Conservation (phyloP, 805 yeast genomes). For the Danielia oregonensis region DNA sequence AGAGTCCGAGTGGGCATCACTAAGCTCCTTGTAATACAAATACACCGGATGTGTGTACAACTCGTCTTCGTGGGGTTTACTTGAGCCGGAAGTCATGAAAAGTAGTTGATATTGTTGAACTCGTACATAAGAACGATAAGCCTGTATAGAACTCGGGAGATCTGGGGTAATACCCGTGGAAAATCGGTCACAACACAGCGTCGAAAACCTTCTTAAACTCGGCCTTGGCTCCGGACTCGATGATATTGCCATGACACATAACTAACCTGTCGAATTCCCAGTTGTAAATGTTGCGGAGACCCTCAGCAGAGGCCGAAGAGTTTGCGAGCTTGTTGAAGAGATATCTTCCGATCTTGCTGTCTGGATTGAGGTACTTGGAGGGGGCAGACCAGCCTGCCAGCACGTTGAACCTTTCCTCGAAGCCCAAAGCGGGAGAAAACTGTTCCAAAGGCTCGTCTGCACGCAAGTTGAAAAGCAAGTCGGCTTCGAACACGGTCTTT, state of each 20-base stretch:
- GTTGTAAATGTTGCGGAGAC: conserved; percentile 17
- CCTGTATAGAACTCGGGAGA: too few species aligned
- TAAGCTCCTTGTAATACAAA: conserved; percentile 9
- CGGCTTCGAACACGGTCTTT: conserved; percentile 55
- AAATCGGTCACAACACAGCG: not conserved
- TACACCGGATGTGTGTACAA: conserved; percentile 12
- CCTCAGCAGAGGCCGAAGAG: conserved; percentile 8
- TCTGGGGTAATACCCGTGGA: too few species aligned
- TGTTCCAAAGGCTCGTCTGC: conserved; percentile 43
- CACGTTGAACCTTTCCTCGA: conserved; percentile 37
- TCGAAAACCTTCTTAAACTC: conserved; percentile 15
- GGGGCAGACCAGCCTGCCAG: conserved; percentile 42
- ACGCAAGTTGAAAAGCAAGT: conserved; percentile 52
- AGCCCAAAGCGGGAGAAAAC: conserved; percentile 44
- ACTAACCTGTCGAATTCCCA: conserved; percentile 26
- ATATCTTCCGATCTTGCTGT: conserved; percentile 31
- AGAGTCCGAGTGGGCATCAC: conserved; percentile 8
- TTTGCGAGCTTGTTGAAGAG: conserved; percentile 21
- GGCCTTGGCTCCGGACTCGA: conserved; percentile 13
- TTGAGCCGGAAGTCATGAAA: too few species aligned
- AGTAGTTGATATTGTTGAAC: too few species aligned
- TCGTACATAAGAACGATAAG: too few species aligned
- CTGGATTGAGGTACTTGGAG: conserved; percentile 40
- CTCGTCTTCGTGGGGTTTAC: not conserved
- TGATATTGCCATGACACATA: conserved; percentile 21